Evolutionary conservation across 78 protist species (phyloP).

Genomic region (slime mould (Dictyostelium discoideum)): DNA sequence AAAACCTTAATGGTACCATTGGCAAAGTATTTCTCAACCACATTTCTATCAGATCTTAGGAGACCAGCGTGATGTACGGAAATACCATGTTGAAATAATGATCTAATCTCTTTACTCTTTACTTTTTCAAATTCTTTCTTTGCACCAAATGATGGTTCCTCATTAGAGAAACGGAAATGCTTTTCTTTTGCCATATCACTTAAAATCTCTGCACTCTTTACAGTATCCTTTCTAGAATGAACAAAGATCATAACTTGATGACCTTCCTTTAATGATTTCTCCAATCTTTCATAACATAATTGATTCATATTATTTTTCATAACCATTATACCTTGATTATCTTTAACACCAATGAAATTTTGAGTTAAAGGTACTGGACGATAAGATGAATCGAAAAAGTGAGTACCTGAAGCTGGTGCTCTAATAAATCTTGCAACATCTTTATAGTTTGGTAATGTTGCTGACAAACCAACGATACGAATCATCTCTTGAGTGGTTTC

Average conservation of each 20-base stretch:
- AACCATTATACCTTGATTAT: not conserved
- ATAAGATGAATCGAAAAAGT: slow-evolving; percentile 92
- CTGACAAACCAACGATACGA: slow-evolving; percentile 99
- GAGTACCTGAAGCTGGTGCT: slow-evolving; percentile 91
- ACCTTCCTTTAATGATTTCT: slow-evolving; percentile 67
- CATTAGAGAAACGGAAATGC: not conserved
- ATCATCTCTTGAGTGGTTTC: slow-evolving; percentile 96
- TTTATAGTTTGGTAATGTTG: slow-evolving; percentile 99
- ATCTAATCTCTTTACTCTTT: slow-evolving; percentile 65
- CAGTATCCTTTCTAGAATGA: slow-evolving; percentile 97
- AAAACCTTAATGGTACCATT: slow-evolving; percentile 91
- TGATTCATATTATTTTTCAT: slow-evolving; percentile 80
- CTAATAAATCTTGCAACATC: slow-evolving; percentile 98
- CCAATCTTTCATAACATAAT: slow-evolving; percentile 85
- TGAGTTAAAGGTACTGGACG: slow-evolving; percentile 98
- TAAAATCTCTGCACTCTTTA: slow-evolving; percentile 87
- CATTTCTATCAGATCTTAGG: slow-evolving; percentile 93
- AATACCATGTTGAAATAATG: slow-evolving; percentile 86
- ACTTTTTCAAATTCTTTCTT: slow-evolving; percentile 55
- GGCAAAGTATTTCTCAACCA: slow-evolving; percentile 94
- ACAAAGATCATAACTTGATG: slow-evolving; percentile 98
- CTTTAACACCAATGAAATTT: slow-evolving; percentile 95
- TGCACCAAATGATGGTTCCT: slow-evolving; percentile 4
- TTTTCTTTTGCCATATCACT: slow-evolving; percentile 82
- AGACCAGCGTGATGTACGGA: slow-evolving; percentile 99